A percentile compares a stretch with the other conserved stretches of the same genome.
These are phyloP conservation scores for Fusarium pilosicola DNA, from an alignment of 2,329 filamentous ascomycete genomes.

Conservation along the genomic window DNA sequence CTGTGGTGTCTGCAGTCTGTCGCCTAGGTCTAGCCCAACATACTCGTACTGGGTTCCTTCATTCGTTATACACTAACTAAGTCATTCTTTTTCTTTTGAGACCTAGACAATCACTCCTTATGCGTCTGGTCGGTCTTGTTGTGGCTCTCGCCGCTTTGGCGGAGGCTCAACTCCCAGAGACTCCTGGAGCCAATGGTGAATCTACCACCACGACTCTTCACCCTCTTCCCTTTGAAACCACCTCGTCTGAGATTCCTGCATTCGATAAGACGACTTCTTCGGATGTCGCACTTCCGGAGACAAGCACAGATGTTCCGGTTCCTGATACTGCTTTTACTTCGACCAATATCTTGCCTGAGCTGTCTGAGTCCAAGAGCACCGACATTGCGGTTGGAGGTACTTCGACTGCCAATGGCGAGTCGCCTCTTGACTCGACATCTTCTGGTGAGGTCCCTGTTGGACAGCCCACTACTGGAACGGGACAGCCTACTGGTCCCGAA, in stretches of 20 bases:
- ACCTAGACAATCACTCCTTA: not conserved
- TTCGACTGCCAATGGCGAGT: not conserved
- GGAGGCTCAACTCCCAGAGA: not conserved
- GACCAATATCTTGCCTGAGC: not conserved
- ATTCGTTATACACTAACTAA: not conserved
- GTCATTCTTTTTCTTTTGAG: constrained; percentile 1
- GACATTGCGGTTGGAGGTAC: not conserved
- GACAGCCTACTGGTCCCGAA: not conserved
- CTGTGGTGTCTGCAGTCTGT: not conserved
- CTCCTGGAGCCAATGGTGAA: not conserved
- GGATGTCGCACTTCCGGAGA: not conserved
- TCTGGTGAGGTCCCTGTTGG: not conserved
- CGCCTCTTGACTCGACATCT: not conserved
- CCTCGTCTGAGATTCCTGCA: not conserved
- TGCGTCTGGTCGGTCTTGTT: constrained; percentile 3
- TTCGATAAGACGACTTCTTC: not conserved
- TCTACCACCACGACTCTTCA: not conserved
- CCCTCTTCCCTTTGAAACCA: not conserved
- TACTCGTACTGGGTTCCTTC: not conserved
- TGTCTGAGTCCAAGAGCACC: not conserved
- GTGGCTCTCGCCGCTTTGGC: not conserved
- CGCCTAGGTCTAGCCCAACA: not conserved
- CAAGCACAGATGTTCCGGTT: not conserved
- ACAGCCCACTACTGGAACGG: not conserved
- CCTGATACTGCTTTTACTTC: not conserved